Evolutionary conservation across 169 alveolate genomes (phyloP), one percentile per base, ranked within the genome.

Genomic region (Eimeria tenella): DNA sequence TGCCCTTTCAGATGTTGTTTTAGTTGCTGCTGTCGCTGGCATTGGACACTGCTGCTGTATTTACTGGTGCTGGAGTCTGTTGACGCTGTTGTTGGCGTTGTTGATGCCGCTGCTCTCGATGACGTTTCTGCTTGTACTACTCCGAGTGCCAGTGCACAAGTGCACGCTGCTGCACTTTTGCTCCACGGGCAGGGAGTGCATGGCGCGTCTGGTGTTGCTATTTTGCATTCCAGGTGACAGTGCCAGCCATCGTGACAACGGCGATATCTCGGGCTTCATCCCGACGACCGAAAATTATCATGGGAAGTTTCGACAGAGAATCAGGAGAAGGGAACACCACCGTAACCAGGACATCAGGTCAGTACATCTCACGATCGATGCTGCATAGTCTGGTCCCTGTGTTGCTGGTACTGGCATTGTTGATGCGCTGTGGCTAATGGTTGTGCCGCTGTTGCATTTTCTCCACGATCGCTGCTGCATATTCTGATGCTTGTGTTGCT

Each of bases 271-370:
- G 17, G 58, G 62, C 58, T 11, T 49, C 53, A 49, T 49, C 84
- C 58, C 31, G n/a, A n/a, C n/a, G 31, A 17, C 53, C 60, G 87
- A 88, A 55, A 68, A 50, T 52, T 70, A 88, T 73, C 87, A 73
- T 17, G 94, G 94, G 50, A 88, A 88, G 62, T 49, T 71, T 11
- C 53, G 94, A 21, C 94, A 88, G 86, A 19, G 94, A 15, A 88
- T 88, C 25, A 49, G 94, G 7, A 88, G 94, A 52, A 77, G 94
- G 17, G 94, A 88, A 56, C 75, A 15, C 15, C 23, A 56, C 19
- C 70, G 42, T 55, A 49, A 60, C 25, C 55, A 71, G 60, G 94
- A 88, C 49, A 70, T 88, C 17, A 88, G 94, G 94, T 88, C 31
- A 84, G 90, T 9, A n/a, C 73, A 60, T 60, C 19, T 19, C 13